Evolutionary conservation across 257 asterid species (phyloP), one percentile per base, ranked within the genome.

Genomic region (Solanum pinnatisectum): DNA sequence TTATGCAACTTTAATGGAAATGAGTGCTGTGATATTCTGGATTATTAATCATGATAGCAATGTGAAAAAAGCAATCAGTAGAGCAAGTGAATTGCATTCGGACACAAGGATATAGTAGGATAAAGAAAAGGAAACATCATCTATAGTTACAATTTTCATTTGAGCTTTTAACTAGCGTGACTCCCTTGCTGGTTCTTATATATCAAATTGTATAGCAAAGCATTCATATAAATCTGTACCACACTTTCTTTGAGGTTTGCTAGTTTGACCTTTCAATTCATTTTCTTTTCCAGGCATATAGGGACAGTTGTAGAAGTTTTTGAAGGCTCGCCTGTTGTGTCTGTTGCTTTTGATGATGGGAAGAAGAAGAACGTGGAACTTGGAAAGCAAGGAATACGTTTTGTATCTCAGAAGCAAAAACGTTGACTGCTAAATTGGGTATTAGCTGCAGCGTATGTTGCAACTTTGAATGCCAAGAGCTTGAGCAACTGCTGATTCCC

Each of bases 321-420:
- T 20, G 95, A 97, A 93, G 98, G 97, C 44, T 87, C 96, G 68
- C 91, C 98, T 20, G 74, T 89, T 11, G 96, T 96, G 65, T 93
- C 98, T 59, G 95, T 63, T 63, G 71, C 71, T 63, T 25, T 63
- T 63, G 71, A 63, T 4, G 22, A 94, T 83, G 99, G 99, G 78
- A 92, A 91, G 86, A n/a, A 94, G 87, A 93, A 90, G 91, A 94
- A 90, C 86, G 93, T 92, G 87, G 98, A 96, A 90, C 98, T 97
- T 2, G 99, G 99, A 89, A 96, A 96, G 90, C 99, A 97, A 91
- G 98, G 99, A 60, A 93, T 97, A 86, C 98, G 99, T 49, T 97
- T 96, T 71, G 97, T 97, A 70, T 90, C 98, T 88, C 98, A 95
- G 92, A 97, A 97, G 92, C 98, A 92, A 70, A 92, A 90, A 87